A percentile compares a stretch with the other conserved stretches of the same genome.
Evolutionary conservation across 768 basidiomycete species (phyloP).

Genomic region (Tulasnella sp.): DNA sequence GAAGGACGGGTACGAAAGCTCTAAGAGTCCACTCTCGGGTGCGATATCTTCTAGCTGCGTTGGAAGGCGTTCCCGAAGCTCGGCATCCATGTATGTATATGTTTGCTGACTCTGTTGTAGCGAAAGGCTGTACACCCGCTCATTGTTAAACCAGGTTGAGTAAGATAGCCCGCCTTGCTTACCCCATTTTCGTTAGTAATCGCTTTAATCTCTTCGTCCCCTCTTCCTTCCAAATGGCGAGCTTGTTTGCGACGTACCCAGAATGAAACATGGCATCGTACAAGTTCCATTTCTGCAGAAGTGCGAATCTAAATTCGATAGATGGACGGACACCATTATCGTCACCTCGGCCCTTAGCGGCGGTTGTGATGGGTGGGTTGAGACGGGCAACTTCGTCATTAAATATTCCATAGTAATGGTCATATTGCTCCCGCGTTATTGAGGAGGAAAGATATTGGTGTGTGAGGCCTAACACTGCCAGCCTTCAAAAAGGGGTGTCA

Average conservation of each 20-base stretch:
- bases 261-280: slow-evolving; percentile 99
- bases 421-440: slow-evolving; percentile 79
- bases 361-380: slow-evolving; percentile 42
- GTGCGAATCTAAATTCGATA: slow-evolving; percentile 86
- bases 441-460: slow-evolving; percentile 81
- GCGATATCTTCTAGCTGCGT: slow-evolving; percentile 78
- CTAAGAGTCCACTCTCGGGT: slow-evolving; percentile 88
- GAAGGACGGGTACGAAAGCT: slow-evolving; percentile 89
- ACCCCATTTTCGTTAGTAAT: slow-evolving; percentile 98
- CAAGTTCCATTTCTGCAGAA: slow-evolving; percentile 94
- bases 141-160: neutral
- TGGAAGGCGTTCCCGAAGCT: slow-evolving; percentile 69
- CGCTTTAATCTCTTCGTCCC: slow-evolving; percentile 83
- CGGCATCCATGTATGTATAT: slow-evolving; percentile 92
- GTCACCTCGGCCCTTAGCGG: slow-evolving; percentile 44
- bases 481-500: slow-evolving; percentile 36
- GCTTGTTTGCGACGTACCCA: slow-evolving; percentile 85
- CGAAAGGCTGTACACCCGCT: slow-evolving; percentile 53
- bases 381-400: slow-evolving; percentile 87
- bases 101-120: slow-evolving; percentile 88
- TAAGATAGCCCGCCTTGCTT: slow-evolving; percentile 22
- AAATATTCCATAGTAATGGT: slow-evolving; percentile 65
- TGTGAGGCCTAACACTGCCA: slow-evolving; percentile 86
- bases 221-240: slow-evolving; percentile 93
- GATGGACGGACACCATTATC: slow-evolving; percentile 69